Evolutionary conservation across 495 filamentous ascomycete species (phyloP), one percentile per base, ranked within the genome.

Genomic region (Jackrogersella minutella): DNA sequence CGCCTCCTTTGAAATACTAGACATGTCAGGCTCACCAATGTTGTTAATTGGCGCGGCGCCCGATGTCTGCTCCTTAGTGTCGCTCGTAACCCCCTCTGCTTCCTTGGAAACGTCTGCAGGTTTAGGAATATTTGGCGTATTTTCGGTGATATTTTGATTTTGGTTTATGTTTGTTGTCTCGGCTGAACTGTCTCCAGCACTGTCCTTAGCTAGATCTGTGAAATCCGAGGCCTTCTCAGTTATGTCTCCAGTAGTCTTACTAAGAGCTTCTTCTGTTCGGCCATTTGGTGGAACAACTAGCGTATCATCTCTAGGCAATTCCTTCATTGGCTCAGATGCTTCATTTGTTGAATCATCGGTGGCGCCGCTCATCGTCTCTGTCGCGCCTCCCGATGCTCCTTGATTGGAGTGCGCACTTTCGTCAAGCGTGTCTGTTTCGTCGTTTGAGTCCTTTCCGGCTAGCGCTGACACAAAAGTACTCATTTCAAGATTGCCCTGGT

Each of bases 401-500:
- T 63, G 41, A 16, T 22, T 33, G 6, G 49, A 17, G 5, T 50
- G 34, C 17, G 16, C 21, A 2, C 34, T 56, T 14, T 57, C 16
- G 10, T 40, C 34, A 14, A 17, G 17, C 28, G 53, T 37, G 7
- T 10, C 36, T 28, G 14, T 24, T 2, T 36, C 28, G 3, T 46
- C 31, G 9, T 37, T 37, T 13, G 39, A 5, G 26, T 57, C 30
- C 26, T 49, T 55, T 19, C 61, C 61, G 11, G 60, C 7, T n/a
- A 72, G 31, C 7, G 59, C 62, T 7, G 46, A 68, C 11, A 67
- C 34, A 28, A 68, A 74, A n/a, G 37, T 39, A 10, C 66, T 66
- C 70, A 74, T 74, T 43, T 73, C 72, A 11, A 57, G 56, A 11
- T 64, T 64, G 5, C 66, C 72, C 14, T 67, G 64, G 11, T 73